Evolutionary conservation across 2,329 filamentous ascomycete genomes (phyloP).

Genomic region (Immersiporthe knoxdaviesiana): DNA sequence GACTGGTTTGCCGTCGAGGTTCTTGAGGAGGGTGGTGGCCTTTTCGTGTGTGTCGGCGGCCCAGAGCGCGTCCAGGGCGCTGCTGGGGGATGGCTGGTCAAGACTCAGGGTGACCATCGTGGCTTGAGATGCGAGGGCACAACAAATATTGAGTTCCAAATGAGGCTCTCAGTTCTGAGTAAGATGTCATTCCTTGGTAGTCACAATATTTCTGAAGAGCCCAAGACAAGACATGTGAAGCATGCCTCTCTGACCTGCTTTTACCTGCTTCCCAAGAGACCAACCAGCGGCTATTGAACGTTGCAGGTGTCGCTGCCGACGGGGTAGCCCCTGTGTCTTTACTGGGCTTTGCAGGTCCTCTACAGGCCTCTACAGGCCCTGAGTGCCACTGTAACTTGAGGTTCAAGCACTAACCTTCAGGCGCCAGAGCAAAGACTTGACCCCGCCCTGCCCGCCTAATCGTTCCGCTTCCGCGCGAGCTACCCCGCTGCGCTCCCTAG

Average conservation of each 20-base stretch:
- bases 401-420: neutral
- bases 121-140: neutral
- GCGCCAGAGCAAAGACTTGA: neutral
- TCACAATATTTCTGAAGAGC: neutral
- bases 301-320: neutral
- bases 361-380: neutral
- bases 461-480: slow-evolving; percentile 26
- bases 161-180: neutral
- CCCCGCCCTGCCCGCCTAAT: neutral
- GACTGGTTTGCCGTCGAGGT: slow-evolving; percentile 17
- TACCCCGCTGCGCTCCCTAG: neutral
- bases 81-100: slow-evolving; percentile 13
- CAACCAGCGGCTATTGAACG: neutral
- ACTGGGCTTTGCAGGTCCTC: neutral
- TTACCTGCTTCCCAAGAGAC: no score
- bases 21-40: slow-evolving; percentile 32
- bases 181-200: neutral
- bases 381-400: neutral
- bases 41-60: slow-evolving; percentile 37
- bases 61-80: slow-evolving; percentile 31
- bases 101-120: neutral
- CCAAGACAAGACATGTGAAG: neutral
- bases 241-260: no score
- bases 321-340: neutral
- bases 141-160: neutral